These are phyloP conservation scores for Leishmania aethiopica DNA, from an alignment of 208 protist genomes.

Conservation along the genomic window DNA sequence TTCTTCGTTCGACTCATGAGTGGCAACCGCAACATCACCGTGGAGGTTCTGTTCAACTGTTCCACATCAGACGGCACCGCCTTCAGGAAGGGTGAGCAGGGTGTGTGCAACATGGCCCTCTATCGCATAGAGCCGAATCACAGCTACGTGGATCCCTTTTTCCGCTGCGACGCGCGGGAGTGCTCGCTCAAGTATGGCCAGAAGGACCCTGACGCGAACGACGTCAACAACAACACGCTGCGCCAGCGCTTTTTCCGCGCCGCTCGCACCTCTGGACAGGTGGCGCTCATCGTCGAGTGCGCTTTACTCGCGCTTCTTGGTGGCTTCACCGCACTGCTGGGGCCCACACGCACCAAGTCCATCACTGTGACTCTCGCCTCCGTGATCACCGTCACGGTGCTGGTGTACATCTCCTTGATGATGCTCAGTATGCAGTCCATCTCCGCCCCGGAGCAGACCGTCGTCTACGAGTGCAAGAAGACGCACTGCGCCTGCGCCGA, in stretches of 20 bases:
- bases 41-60: slow-evolving; percentile 70
- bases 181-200: slow-evolving; percentile 58
- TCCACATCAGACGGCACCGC: slow-evolving; percentile 43
- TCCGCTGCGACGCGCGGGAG: slow-evolving; percentile 52
- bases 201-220: slow-evolving; percentile 2
- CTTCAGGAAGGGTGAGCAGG: slow-evolving; percentile 39
- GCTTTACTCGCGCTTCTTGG: slow-evolving; percentile 52
- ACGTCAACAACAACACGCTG: slow-evolving; percentile 16
- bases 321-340: slow-evolving; percentile 38
- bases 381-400: slow-evolving; percentile 35
- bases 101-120: slow-evolving; percentile 61
- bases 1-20: slow-evolving; percentile 73
- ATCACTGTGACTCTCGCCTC: slow-evolving; percentile 38
- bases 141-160: slow-evolving; percentile 79
- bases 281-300: slow-evolving; percentile 59
- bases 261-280: slow-evolving; percentile 38
- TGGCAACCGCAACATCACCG: slow-evolving; percentile 64
- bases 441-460: slow-evolving; percentile 10
- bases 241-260: slow-evolving; percentile 36
- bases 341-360: slow-evolving; percentile 32
- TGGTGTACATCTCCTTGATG: slow-evolving; percentile 70
- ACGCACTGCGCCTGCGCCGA: slow-evolving; percentile 71
- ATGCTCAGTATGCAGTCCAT: slow-evolving; percentile 56
- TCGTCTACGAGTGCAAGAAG: slow-evolving; percentile 68
- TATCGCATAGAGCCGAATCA: slow-evolving; percentile 74